These are phyloP conservation scores for Neurospora sp. DNA, from an alignment of 495 filamentous ascomycete species.

Conservation along the genomic window DNA sequence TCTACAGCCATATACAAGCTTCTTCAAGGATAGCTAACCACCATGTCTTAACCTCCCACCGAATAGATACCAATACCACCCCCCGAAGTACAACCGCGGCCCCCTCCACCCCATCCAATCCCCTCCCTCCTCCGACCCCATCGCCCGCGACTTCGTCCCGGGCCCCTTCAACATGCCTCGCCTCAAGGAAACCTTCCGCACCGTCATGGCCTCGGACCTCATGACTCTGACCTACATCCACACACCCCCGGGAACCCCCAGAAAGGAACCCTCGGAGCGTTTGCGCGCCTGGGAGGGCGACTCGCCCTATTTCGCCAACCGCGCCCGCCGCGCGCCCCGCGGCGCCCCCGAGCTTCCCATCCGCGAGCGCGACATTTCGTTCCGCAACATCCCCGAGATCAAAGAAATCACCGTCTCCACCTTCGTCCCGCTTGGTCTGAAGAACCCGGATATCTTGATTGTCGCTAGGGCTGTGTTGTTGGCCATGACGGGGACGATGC, in stretches of 20 bases:
- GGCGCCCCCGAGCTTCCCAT: slow-evolving; percentile 55
- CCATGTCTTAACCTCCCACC: background rate
- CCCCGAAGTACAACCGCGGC: slow-evolving; percentile 88
- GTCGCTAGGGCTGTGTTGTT: slow-evolving; percentile 76
- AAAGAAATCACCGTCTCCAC: slow-evolving; percentile 71
- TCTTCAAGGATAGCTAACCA: too few species aligned
- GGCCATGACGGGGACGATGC: slow-evolving; percentile 72
- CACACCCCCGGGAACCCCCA: slow-evolving; percentile 57
- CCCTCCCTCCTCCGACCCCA: slow-evolving; percentile 70
- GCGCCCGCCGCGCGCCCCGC: slow-evolving; percentile 71
- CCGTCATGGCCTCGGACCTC: slow-evolving; percentile 80
- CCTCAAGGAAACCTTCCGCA: slow-evolving; percentile 80
- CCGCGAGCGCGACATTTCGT: slow-evolving; percentile 66
- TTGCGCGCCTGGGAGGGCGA: slow-evolving; percentile 80
- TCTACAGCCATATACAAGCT: too few species aligned
- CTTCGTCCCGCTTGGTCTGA: slow-evolving; percentile 51
- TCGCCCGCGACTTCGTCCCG: slow-evolving; percentile 80
- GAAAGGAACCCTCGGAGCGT: slow-evolving; percentile 53
- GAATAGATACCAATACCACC: slow-evolving; percentile 77
- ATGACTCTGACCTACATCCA: slow-evolving; percentile 84
- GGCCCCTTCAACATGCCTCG: slow-evolving; percentile 87
- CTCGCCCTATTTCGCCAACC: slow-evolving; percentile 88
- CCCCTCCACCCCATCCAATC: slow-evolving; percentile 87
- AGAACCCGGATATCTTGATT: slow-evolving; percentile 59
- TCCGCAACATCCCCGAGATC: slow-evolving; percentile 76